phyloP scores from a whole-genome alignment of 768 basidiomycete species.

The Lactifluus pinguis region DNA sequence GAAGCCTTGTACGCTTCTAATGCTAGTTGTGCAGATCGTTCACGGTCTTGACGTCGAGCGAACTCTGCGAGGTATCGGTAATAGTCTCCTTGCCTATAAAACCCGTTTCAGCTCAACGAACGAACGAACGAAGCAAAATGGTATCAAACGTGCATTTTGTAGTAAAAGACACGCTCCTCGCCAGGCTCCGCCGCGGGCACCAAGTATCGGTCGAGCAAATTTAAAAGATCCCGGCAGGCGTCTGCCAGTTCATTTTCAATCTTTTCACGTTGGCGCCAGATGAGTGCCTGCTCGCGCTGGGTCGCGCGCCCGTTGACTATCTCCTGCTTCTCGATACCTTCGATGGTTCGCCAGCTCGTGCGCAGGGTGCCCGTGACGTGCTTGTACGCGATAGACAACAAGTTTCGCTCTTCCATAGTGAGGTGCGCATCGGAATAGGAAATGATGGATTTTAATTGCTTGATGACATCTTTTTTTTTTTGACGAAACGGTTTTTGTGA shows the following conservation, averaged over 20 bases:
- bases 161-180: slow-evolving; percentile 84
- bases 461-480: slow-evolving; percentile 55
- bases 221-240: slow-evolving; percentile 72
- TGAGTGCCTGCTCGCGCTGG: slow-evolving; percentile 52
- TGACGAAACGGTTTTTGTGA: no score
- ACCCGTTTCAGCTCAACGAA: not conserved
- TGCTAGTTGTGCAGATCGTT: slow-evolving; percentile 61
- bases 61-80: slow-evolving; percentile 88
- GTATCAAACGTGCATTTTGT: slow-evolving; percentile 57
- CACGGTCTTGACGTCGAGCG: slow-evolving; percentile 59
- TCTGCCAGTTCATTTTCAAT: slow-evolving; percentile 71
- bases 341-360: slow-evolving; percentile 77
- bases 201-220: slow-evolving; percentile 51
- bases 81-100: slow-evolving; percentile 74
- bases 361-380: slow-evolving; percentile 78
- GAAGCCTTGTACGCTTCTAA: slow-evolving; percentile 81
- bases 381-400: slow-evolving; percentile 87
- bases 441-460: slow-evolving; percentile 69
- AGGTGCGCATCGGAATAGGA: slow-evolving; percentile 58
- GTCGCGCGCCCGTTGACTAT: slow-evolving; percentile 33
- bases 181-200: slow-evolving; percentile 58
- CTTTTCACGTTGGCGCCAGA: slow-evolving; percentile 61
- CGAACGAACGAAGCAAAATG: not conserved
- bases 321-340: slow-evolving; percentile 65
- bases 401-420: slow-evolving; percentile 78